Evolutionary conservation across 2,329 filamentous ascomycete genomes (phyloP).

Genomic region (Stagonosporopsis rhizophila): DNA sequence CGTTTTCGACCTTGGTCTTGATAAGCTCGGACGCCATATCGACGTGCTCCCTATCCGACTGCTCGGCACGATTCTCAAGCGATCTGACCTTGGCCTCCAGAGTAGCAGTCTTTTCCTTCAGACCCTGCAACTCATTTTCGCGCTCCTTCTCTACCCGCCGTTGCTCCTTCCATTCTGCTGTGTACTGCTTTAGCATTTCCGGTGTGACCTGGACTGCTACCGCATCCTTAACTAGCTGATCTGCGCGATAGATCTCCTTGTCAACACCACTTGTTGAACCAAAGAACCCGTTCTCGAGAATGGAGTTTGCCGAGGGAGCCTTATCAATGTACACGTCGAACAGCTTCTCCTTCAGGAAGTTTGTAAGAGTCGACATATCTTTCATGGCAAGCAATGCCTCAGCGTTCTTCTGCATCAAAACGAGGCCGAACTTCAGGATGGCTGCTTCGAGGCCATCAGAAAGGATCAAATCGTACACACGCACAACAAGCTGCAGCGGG

Average conservation of each 20-base stretch:
- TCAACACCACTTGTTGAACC: slow-evolving; percentile 88
- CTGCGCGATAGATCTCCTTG: slow-evolving; percentile 94
- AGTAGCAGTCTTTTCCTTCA: slow-evolving; percentile 64
- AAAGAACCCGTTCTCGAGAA: slow-evolving; percentile 97
- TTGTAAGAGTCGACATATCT: slow-evolving; percentile 89
- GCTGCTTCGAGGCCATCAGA: slow-evolving; percentile 88
- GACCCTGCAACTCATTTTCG: slow-evolving; percentile 78
- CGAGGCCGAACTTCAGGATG: slow-evolving; percentile 92
- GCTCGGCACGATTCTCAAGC: slow-evolving; percentile 86
- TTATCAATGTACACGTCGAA: slow-evolving; percentile 98
- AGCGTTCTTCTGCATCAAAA: slow-evolving; percentile 95
- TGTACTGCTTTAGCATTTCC: slow-evolving; percentile 81
- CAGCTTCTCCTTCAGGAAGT: slow-evolving; percentile 88
- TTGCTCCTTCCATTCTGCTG: slow-evolving; percentile 90
- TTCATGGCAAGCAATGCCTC: slow-evolving; percentile 79
- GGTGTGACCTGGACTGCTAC: slow-evolving; percentile 86
- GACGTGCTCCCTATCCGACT: slow-evolving; percentile 88
- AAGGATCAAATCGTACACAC: slow-evolving; percentile 94
- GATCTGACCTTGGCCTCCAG: slow-evolving; percentile 79
- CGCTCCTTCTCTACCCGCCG: slow-evolving; percentile 81
- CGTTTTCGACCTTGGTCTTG: slow-evolving; percentile 90
- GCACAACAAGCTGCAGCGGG: slow-evolving; percentile 91
- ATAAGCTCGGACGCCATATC: slow-evolving; percentile 90
- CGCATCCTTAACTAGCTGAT: slow-evolving; percentile 90
- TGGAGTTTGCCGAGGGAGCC: slow-evolving; percentile 86